Evolutionary conservation across 2,329 filamentous ascomycete species (phyloP).

Genomic region (Orbilia oligospora): DNA sequence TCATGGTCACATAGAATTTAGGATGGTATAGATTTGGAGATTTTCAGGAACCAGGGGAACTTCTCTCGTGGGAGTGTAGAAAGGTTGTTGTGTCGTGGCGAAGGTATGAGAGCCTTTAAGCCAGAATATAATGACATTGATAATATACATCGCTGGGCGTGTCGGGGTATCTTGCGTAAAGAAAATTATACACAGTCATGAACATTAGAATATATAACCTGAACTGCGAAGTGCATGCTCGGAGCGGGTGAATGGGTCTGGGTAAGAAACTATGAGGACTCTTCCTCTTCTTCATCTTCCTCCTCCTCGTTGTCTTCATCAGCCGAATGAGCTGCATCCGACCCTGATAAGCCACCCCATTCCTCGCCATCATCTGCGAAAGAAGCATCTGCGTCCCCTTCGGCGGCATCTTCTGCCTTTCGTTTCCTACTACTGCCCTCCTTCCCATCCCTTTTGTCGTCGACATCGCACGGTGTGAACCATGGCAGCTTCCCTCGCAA

Average conservation of each 20-base stretch:
- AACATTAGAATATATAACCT: slow-evolving; percentile 15
- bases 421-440: slow-evolving; percentile 80
- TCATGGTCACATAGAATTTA: slow-evolving; percentile 27
- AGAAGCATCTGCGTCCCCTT: slow-evolving; percentile 66
- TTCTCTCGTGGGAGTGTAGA: slow-evolving; percentile 21
- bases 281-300: slow-evolving; percentile 65
- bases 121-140: slow-evolving; percentile 28
- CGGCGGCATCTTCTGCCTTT: slow-evolving; percentile 69
- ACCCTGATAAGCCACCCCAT: slow-evolving; percentile 62
- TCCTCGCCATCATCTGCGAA: slow-evolving; percentile 62
- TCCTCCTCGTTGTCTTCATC: slow-evolving; percentile 64
- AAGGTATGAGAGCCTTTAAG: slow-evolving; percentile 55
- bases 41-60: slow-evolving; percentile 14
- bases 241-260: no score
- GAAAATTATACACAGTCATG: slow-evolving; percentile 37
- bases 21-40: background rate
- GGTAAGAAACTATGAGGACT: slow-evolving; percentile 36
- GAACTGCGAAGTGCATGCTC: background rate
- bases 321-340: slow-evolving; percentile 61
- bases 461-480: slow-evolving; percentile 70
- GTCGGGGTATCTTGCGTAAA: slow-evolving; percentile 48
- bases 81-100: slow-evolving; percentile 3
- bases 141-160: slow-evolving; percentile 56
- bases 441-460: slow-evolving; percentile 77
- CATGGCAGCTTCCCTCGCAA: slow-evolving; percentile 95